Evolutionary conservation across 805 yeast species (phyloP), one percentile per base, ranked within the genome.

Genomic region (Cephaloascus fragrans): DNA sequence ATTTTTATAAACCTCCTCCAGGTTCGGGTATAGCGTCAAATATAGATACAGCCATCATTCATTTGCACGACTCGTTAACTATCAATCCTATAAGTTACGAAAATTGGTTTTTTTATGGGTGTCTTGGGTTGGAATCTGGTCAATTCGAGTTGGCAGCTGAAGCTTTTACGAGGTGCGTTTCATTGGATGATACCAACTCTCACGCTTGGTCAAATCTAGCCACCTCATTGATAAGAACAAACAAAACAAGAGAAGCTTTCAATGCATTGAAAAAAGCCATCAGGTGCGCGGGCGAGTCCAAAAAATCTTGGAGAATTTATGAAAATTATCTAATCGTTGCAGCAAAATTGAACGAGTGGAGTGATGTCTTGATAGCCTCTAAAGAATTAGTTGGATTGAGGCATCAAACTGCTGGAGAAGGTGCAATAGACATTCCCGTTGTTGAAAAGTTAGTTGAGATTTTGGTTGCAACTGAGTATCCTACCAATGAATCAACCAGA

Each of bases 161-260:
- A 53, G 96, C 96, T 0, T 89, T 93, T 55, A 81, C 95, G 1
- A 69, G 97, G 50, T 87, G 96, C 62, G 89, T 88, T 26, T 67
- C 95, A 0, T 55, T 89, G 31, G 96, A 88, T 55, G 95, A 84
- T 18, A 71, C 80, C 0, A 87, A 79, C 50, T 68, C 89, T 2
- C 77, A 77, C 52, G 77, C 95, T 2, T 93, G 98, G 98, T 80
- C 95, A 9, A 93, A 93, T 53, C 68, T 93, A 49, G 87, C 95
- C 4, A 79, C 93, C 9, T 80, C 96, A 0, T 69, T 85, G 39
- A 61, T 88, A 32, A 73, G 73, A 44, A 52, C 73, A 38, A 80
- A 73, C 39, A 83, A 84, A 56, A 57, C 73, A 17, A 71, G 74
- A 45, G 95, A 87, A 47, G 95, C 97, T 0, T 81, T 85, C 52